These are phyloP conservation scores for Candida dendrica DNA, from an alignment of 805 yeast species.

Conservation along the genomic window DNA sequence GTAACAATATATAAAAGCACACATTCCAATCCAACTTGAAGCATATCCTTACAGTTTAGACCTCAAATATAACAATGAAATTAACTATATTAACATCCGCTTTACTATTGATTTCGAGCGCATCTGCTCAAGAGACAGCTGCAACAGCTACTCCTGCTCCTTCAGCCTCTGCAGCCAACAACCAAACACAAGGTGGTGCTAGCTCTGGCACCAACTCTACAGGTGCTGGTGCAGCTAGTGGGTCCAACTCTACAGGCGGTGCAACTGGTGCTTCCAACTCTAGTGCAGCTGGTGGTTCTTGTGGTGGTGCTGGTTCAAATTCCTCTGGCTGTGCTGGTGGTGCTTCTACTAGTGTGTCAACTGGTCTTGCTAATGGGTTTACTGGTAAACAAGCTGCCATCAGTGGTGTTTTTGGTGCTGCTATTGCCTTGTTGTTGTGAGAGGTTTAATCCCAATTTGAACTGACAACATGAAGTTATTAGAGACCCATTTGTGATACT, in stretches of 20 bases:
- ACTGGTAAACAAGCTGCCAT: neutral
- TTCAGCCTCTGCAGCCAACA: neutral
- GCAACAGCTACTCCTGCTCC: too few species aligned
- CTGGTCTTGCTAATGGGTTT: constrained; percentile 12
- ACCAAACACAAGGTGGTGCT: neutral
- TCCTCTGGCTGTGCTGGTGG: neutral
- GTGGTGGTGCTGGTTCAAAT: neutral
- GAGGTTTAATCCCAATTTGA: neutral
- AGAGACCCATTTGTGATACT: too few species aligned
- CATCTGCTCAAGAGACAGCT: too few species aligned
- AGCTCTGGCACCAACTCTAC: neutral
- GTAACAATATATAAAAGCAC: too few species aligned
- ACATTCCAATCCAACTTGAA: too few species aligned
- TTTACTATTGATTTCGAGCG: too few species aligned
- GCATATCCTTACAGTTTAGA: too few species aligned
- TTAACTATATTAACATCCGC: too few species aligned
- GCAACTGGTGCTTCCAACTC: neutral
- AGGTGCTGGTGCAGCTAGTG: constrained; percentile 2
- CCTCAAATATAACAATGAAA: too few species aligned
- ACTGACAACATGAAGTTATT: too few species aligned
- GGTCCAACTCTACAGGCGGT: constrained; percentile 5
- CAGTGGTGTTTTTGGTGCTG: constrained; percentile 1
- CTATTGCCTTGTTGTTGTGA: constrained; percentile 4
- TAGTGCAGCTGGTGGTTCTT: neutral
- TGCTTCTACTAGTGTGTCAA: constrained; percentile 7